Base-by-base conservation (phyloP, 2,329 filamentous ascomycete species). In the Nakataea oryzae region DNA sequence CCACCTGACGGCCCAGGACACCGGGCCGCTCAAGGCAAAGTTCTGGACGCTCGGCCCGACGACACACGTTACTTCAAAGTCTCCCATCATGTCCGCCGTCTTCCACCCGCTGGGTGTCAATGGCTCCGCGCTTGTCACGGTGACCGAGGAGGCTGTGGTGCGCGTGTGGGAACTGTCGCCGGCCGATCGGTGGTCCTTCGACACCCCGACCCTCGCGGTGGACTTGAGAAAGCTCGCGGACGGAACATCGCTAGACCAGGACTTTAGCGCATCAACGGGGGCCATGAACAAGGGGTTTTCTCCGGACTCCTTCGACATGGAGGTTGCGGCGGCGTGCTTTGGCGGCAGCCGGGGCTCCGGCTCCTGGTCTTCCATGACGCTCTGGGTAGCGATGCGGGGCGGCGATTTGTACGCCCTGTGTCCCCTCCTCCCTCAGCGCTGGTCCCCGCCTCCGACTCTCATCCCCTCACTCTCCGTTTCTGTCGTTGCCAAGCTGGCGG, bases 371-470 rank as follows among this genome's bases (percentile, higher is more conserved):
- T 86, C 93, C 12, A 97, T 97, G 90, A 97, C 95, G 0, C 80
- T 99, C 13, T 99, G 93, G 91, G 79, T 97, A 60, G 92, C 93
- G n/a, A 99, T 97, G 89, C 86, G 86, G 50, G 89, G 91, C 64
- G 95, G 95, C 3, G 93, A 97, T 70, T 83, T 97, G 7, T 99
- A 99, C 70, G 93, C 93, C 1, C 78, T 99, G 11, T 97, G 93
- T 71, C 95, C 95, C 1, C 80, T 99, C 54, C 79, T 99, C 34
- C 95, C 95, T 0, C 86, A 86, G 60, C 91, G 88, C 68, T 97
- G 93, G 92, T 86, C 90, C 28, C 86, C 89, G 28, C 86, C 88
- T 17, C 82, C 87, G 1, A 88, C 89, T 0, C 79, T 95, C 34
- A 85, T 96, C 17, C 89, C 92, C 2, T 92, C 91, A 0, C 80